These are phyloP conservation scores for Hypoxylon subgilvum DNA, from an alignment of 495 filamentous ascomycete genomes.

Conservation along the genomic window DNA sequence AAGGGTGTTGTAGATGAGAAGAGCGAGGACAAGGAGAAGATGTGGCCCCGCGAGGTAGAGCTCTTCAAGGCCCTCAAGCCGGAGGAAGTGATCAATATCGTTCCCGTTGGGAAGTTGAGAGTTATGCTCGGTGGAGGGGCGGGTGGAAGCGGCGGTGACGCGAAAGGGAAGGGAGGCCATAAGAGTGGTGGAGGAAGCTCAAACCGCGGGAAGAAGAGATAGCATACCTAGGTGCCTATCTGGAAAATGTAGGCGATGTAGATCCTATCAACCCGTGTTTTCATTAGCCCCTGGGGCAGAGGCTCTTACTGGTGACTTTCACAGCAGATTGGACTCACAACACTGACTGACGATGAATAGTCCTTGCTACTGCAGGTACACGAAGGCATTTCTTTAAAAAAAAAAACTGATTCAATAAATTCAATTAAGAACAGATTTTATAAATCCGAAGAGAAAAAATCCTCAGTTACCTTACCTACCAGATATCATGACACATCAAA, in stretches of 20 bases:
- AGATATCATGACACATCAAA: too few species aligned
- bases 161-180: conserved; percentile 29
- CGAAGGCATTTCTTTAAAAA: too few species aligned
- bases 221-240: not conserved
- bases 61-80: conserved; percentile 80
- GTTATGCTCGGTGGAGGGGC: conserved; percentile 69
- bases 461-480: too few species aligned
- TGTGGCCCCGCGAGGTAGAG: conserved; percentile 83
- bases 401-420: too few species aligned
- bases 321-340: too few species aligned
- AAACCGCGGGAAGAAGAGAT: conserved; percentile 39
- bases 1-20: conserved; percentile 64
- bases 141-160: conserved; percentile 53
- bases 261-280: not conserved
- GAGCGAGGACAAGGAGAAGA: conserved; percentile 68
- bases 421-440: too few species aligned
- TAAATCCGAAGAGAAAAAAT: too few species aligned
- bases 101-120: conserved; percentile 86
- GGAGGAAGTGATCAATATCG: conserved; percentile 77
- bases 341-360: too few species aligned
- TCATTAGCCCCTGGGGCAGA: not conserved
- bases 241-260: not conserved
- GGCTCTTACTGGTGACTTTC: too few species aligned
- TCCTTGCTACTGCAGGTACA: too few species aligned
- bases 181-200: conserved; percentile 22